Conservation (phyloP, 192 early-diverging fungal genomes). For the Umbelopsis ramanniana region DNA sequence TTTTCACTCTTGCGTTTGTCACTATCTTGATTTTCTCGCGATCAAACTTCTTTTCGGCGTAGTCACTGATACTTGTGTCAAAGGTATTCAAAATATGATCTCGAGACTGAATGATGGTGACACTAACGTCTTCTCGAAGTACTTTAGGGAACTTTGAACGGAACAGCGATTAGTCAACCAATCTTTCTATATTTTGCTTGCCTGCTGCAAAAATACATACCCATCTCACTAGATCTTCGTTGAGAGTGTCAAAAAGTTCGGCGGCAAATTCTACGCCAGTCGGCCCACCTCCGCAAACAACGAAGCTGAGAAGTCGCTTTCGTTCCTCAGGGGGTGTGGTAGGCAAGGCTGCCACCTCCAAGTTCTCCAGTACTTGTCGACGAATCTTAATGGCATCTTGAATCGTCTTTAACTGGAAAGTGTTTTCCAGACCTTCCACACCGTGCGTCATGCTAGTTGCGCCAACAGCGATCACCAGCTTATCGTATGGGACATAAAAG, state of each 20-base stretch:
- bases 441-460: conserved; percentile 63
- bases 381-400: conserved; percentile 66
- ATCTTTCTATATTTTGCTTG: too few relatives aligned
- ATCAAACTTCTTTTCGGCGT: conserved; percentile 67
- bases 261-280: conserved; percentile 73
- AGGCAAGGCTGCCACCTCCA: conserved; percentile 70
- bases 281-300: conserved; percentile 75
- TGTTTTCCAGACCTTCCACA: conserved; percentile 68
- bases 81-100: conserved; percentile 80
- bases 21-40: conserved; percentile 69
- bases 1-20: conserved; percentile 69
- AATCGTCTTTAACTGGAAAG: conserved; percentile 65
- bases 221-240: conserved; percentile 62
- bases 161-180: too few relatives aligned
- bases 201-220: conserved; percentile 37
- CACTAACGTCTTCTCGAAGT: conserved; percentile 53
- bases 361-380: conserved; percentile 60
- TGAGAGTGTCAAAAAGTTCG: conserved; percentile 56
- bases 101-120: conserved; percentile 68
- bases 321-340: conserved; percentile 61
- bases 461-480: conserved; percentile 61
- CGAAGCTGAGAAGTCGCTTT: conserved; percentile 67
- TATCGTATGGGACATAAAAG: conserved; percentile 63
- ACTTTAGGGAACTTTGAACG: conserved; percentile 61
- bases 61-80: conserved; percentile 64